Evolutionary conservation across 306 rosid species (phyloP).

Genomic region (Glycyrrhiza uralensis): DNA sequence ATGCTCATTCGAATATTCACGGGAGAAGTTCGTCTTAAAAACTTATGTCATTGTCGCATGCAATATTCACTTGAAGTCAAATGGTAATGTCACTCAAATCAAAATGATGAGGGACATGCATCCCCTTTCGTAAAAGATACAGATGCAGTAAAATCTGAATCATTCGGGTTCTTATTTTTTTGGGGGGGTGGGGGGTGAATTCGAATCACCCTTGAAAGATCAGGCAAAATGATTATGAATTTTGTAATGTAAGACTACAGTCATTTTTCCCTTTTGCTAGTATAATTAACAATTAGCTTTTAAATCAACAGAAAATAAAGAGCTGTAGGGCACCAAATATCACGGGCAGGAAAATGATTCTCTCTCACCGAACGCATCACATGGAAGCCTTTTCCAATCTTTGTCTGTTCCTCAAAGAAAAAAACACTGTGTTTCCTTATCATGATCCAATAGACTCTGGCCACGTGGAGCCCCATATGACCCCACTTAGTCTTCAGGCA

Average conservation of each 20-base stretch:
- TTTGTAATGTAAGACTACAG: background rate
- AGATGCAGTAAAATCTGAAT: background rate
- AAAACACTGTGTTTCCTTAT: constrained; percentile 40
- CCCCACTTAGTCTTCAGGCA: constrained; percentile 41
- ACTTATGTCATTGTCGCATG: background rate
- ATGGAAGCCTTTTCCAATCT: constrained; percentile 40
- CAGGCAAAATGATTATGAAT: background rate
- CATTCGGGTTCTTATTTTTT: background rate
- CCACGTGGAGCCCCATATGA: constrained; percentile 38
- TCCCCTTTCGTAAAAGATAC: background rate
- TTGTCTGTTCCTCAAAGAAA: constrained; percentile 45
- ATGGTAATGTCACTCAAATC: no score
- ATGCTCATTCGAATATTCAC: constrained; percentile 8
- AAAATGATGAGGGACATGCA: background rate
- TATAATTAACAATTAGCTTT: constrained; percentile 16
- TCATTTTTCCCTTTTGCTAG: constrained; percentile 7
- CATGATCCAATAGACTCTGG: constrained; percentile 31
- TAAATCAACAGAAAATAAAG: constrained; percentile 36
- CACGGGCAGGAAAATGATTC: constrained; percentile 42
- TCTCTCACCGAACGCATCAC: constrained; percentile 45
- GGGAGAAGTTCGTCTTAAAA: background rate
- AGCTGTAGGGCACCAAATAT: constrained; percentile 44
- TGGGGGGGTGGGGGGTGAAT: background rate
- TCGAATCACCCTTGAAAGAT: background rate
- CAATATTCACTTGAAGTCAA: no score